Base-by-base conservation (phyloP, 805 yeast species). In the Candida orba region DNA sequence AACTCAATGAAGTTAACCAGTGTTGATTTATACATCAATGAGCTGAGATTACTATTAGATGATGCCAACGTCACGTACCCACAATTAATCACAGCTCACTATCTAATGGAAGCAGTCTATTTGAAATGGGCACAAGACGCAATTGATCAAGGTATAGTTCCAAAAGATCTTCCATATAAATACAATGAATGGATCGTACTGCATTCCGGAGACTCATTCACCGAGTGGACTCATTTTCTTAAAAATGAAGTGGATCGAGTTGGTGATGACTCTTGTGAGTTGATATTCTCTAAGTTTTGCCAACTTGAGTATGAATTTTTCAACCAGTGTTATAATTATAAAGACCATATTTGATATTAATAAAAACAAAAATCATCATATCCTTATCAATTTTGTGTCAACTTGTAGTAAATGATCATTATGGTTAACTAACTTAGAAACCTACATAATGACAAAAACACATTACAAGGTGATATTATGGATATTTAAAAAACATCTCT, bases 131-230 rank as follows among this genome's bases (percentile, higher is more conserved):
- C 78, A 1, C 65, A 70, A 29, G 52, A 63, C 45, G 60, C 64
- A 31, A 60, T 63, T 18, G 56, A 52, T 29, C 45, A 59, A 2
- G 46, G 49, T 0, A 58, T 60, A 6, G 58, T 52, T 22, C 50
- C 62, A 4, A 45, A 51, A 1, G 52, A 63, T 38, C 56, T 75
- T 31, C 65, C 63, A 23, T 75, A 71, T 66, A 73, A 71, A 48
- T 59, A 69, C 46, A 65, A 69, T 38, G 76, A 72, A 39, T 76
- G 81, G 81, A 67, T 76, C 35, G 66, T 59, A 37, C 56, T 76
- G 40, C 81, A 76, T 49, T 69, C 72, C 47, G 81, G 81, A 4
- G 59, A 58, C 4, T 72, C 56, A 9, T 76, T 76, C 44, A 60
- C 65, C 36, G 53, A 48, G 3, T 76, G 81, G 81, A 69, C 71